These are phyloP conservation scores for Fulvia fulva DNA, from an alignment of 2,329 filamentous ascomycete species.

Conservation along the genomic window DNA sequence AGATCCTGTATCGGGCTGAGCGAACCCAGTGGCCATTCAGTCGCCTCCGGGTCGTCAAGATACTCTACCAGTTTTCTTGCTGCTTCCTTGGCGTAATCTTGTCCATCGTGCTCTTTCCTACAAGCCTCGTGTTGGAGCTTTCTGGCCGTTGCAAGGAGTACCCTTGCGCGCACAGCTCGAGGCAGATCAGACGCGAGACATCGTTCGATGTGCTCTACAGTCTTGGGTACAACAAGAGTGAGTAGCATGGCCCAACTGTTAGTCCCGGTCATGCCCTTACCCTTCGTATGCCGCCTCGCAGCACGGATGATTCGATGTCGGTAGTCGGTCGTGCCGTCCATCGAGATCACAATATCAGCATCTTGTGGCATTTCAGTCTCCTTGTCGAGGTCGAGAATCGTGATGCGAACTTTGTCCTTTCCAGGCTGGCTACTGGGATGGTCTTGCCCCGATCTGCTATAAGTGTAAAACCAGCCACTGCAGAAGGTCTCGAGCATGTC, in stretches of 20 bases:
- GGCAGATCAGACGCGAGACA: conserved; percentile 32
- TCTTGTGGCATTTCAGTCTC: conserved; percentile 23
- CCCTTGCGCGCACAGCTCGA: conserved; percentile 30
- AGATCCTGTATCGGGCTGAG: conserved; percentile 28
- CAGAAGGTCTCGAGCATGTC: conserved; percentile 34
- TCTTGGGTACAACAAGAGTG: conserved; percentile 39
- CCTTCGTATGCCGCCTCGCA: conserved; percentile 3
- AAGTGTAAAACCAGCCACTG: conserved; percentile 20
- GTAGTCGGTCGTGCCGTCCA: conserved; percentile 33
- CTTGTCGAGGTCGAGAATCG: conserved; percentile 33
- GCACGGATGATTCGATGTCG: conserved; percentile 13
- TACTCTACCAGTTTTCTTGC: conserved; percentile 24
- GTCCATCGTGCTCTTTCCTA: conserved; percentile 27
- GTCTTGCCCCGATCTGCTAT: conserved; percentile 3
- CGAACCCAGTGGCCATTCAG: conserved; percentile 26
- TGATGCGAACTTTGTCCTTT: conserved; percentile 26
- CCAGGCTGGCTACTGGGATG: neutral
- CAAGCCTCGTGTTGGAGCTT: conserved; percentile 34
- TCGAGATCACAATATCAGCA: conserved; percentile 40
- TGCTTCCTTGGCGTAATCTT: conserved; percentile 20
- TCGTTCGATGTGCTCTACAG: conserved; percentile 43
- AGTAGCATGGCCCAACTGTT: conserved; percentile 28
- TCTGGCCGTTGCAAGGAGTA: conserved; percentile 36
- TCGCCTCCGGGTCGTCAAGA: conserved; percentile 13
- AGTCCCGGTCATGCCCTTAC: conserved; percentile 1